phyloP scores from a whole-genome alignment of 148 eudicot species.

The Linanthus parryae region DNA sequence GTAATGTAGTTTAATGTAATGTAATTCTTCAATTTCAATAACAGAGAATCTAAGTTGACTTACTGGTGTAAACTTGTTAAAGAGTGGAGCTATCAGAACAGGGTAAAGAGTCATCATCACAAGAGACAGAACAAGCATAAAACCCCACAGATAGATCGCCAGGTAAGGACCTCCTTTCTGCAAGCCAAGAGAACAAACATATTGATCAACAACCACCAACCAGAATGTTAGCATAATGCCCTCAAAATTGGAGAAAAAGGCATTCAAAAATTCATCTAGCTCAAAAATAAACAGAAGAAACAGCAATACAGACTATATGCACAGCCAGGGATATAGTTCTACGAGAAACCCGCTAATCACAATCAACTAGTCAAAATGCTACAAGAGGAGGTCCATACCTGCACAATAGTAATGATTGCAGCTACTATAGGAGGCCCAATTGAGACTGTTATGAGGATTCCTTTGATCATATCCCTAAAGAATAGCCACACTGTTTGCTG shows the following conservation, averaged over 20 bases:
- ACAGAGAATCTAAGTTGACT: slow-evolving; percentile 21
- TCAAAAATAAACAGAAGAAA: not conserved
- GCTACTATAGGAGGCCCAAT: slow-evolving; percentile 98
- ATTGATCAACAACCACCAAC: not conserved
- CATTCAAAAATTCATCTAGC: not conserved
- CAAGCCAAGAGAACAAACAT: slow-evolving; percentile 20
- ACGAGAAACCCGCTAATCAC: not conserved
- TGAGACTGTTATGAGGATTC: slow-evolving; percentile 54
- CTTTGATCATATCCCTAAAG: slow-evolving; percentile 85
- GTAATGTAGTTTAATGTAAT: not conserved
- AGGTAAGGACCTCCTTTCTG: slow-evolving; percentile 99
- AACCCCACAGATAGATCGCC: slow-evolving; percentile 98
- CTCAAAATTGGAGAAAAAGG: not conserved
- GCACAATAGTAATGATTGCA: slow-evolving; percentile 87
- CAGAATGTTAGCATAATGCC: not conserved
- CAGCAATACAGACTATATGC: not conserved
- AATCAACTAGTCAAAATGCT: not conserved
- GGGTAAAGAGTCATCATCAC: slow-evolving; percentile 98
- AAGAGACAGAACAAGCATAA: slow-evolving; percentile 78
- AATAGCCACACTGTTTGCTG: slow-evolving; percentile 96
- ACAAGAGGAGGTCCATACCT: slow-evolving; percentile 36
- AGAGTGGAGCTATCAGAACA: slow-evolving; percentile 85
- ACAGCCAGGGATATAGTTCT: not conserved
- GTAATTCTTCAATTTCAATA: not conserved
- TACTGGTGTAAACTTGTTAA: slow-evolving; percentile 97